Conservation (phyloP, 768 basidiomycete species). For the Leccinum variicolor region DNA sequence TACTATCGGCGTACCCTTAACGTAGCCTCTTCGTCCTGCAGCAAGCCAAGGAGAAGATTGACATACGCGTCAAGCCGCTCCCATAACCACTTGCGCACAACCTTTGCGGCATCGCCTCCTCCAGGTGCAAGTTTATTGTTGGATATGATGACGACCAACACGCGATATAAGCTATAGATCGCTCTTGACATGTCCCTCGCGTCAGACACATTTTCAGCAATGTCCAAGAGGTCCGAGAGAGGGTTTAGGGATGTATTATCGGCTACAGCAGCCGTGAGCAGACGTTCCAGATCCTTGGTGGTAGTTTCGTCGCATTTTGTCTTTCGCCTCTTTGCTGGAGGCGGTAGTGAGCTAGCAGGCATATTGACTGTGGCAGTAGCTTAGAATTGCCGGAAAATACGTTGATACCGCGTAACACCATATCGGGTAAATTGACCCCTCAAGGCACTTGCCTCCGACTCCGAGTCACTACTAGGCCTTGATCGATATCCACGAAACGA, state of each 20-base stretch:
- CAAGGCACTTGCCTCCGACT: background rate
- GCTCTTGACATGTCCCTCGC: slow-evolving; percentile 65
- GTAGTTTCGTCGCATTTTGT: slow-evolving; percentile 22
- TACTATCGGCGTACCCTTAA: slow-evolving; percentile 55
- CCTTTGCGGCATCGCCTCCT: slow-evolving; percentile 50
- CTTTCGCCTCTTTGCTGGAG: slow-evolving; percentile 50
- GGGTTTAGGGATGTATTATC: slow-evolving; percentile 68
- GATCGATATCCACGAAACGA: background rate
- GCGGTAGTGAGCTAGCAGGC: slow-evolving; percentile 46
- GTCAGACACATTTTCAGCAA: slow-evolving; percentile 46
- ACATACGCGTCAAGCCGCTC: slow-evolving; percentile 70
- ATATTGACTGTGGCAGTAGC: slow-evolving; percentile 11
- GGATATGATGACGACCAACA: slow-evolving; percentile 63
- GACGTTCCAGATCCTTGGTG: slow-evolving; percentile 51
- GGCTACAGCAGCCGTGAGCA: slow-evolving; percentile 51
- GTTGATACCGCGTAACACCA: background rate
- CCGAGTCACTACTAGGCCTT: no score
- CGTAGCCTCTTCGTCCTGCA: slow-evolving; percentile 74
- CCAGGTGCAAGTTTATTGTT: slow-evolving; percentile 52
- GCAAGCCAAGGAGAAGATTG: slow-evolving; percentile 60
- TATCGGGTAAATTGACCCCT: slow-evolving; percentile 3
- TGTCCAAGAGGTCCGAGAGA: slow-evolving; percentile 67
- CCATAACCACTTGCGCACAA: slow-evolving; percentile 77
- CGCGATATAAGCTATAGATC: slow-evolving; percentile 78
- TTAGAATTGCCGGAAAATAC: background rate